Evolutionary conservation across 2,329 filamentous ascomycete species (phyloP), one percentile per base, ranked within the genome.

Genomic region (Aspergillus cejpii): DNA sequence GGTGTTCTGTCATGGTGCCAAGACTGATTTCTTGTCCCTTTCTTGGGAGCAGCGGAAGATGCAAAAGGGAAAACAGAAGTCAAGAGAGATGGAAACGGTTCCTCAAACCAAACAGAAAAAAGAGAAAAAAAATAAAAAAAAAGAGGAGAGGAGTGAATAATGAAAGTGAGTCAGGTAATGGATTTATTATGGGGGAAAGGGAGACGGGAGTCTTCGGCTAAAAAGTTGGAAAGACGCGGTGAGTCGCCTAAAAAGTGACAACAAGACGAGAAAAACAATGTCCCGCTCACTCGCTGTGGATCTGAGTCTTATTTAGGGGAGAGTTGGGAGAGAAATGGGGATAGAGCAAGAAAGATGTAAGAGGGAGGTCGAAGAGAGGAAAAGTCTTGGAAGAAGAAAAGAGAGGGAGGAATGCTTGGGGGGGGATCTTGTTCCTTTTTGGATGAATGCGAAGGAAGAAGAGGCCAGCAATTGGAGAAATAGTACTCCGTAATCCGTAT

Each of bases 1-100:
- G 62, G 50, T 60, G 59, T 47, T 69, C 66, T 52, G 64, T 57
- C 64, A 68, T 68, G 10, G 31, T 61, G 66, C 64, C 64, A 69
- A 66, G 63, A 64, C 59, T 60, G 56, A 42, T 56, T 51, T 61
- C 56, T 65, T 59, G 58, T 62, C 56, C 44, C 46, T 53, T 49
- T 58, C 56, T 60, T 58, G 55, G 55, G 52, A 53, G 51, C 53
- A 55, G 63, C 58, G 59, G 61, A 60, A 57, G 48, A 46, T 37
- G 39, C 43, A 19, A 21, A 37, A 44, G 26, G 38, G 47, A 51
- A 50, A 48, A 50, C 47, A 49, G 37, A 41, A 28, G 41, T 24
- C 19, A 27, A 23, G 33, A 31, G 29, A n/a, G 37, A 41, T 14
- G 26, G 17, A 12, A 6, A 4, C 5, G 4, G 31, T 20, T 21